phyloP scores from a whole-genome alignment of 78 protist species.

The Dictyostelium firmibasis region DNA sequence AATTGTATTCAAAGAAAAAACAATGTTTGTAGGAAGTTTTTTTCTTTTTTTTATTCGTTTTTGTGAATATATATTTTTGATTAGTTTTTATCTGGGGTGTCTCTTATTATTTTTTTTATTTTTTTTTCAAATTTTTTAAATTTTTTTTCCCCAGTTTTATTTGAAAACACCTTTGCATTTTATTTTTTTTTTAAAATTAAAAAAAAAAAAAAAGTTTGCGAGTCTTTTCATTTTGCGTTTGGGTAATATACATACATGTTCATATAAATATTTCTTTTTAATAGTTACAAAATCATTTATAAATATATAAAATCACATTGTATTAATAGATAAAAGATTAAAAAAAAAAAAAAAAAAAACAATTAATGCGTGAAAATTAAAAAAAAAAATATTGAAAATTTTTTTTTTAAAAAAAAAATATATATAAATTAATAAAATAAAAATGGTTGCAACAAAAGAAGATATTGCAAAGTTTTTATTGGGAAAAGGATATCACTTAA shows the following conservation, averaged over 20 bases:
- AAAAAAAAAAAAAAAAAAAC: too few relatives aligned
- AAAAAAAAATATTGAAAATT: too few relatives aligned
- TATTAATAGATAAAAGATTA: not conserved
- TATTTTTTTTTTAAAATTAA: not conserved
- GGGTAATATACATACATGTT: not conserved
- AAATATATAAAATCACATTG: not conserved
- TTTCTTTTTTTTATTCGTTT: not conserved
- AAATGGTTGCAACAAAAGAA: constrained; percentile 47
- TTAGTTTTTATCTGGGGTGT: not conserved
- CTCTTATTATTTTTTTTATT: too few relatives aligned
- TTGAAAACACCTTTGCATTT: not conserved
- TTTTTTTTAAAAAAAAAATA: too few relatives aligned
- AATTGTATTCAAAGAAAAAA: too few relatives aligned
- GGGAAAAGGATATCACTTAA: constrained; percentile 60
- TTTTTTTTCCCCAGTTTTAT: not conserved
- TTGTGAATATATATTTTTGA: not conserved
- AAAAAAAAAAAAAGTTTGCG: too few relatives aligned
- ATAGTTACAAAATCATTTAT: not conserved
- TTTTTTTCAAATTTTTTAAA: too few relatives aligned
- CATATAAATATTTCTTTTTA: too few relatives aligned
- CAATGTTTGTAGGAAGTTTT: too few relatives aligned
- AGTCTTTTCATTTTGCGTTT: not conserved
- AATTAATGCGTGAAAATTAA: not conserved
- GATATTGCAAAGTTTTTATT: constrained; percentile 55
- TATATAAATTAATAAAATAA: not conserved